Percentiles rank a stretch among this genome's conserved stretches.
Evolutionary conservation across 2,329 filamentous ascomycete genomes (phyloP).

Genomic region (Neofusicoccum parvum): DNA sequence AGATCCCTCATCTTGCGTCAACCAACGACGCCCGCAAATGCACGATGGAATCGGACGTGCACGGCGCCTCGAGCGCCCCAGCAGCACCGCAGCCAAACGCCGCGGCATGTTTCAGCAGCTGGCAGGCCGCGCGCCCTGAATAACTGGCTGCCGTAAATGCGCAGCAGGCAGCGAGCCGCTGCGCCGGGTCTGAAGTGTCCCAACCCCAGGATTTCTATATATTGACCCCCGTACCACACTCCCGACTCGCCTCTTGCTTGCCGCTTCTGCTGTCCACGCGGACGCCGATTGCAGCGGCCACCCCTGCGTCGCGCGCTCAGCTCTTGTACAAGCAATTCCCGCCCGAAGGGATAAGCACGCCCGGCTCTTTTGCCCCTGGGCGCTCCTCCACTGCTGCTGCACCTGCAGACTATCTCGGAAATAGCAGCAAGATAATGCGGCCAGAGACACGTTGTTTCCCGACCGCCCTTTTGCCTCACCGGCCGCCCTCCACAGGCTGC

Average conservation of each 20-base stretch:
- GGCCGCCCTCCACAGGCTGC: neutral
- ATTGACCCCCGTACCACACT: constrained; percentile 14
- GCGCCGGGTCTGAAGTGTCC: neutral
- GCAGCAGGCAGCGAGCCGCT: neutral
- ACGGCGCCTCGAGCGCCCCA: constrained; percentile 4
- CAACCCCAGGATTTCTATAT: constrained; percentile 15
- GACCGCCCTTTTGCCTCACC: constrained; percentile 12
- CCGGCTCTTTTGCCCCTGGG: constrained; percentile 9
- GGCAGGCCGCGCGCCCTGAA: neutral
- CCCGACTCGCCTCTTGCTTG: constrained; percentile 10
- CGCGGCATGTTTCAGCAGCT: constrained; percentile 19
- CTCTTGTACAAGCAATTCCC: neutral
- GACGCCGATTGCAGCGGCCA: constrained; percentile 6
- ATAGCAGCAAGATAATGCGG: constrained; percentile 17
- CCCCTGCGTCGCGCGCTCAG: constrained; percentile 11
- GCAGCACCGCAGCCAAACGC: constrained; percentile 5
- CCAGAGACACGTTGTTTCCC: constrained; percentile 16
- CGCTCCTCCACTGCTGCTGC: neutral
- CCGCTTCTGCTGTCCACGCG: constrained; percentile 15
- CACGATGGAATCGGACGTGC: constrained; percentile 17
- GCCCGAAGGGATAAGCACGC: constrained; percentile 6
- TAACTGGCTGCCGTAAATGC: neutral
- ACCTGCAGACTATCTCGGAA: constrained; percentile 11
- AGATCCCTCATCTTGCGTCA: constrained; percentile 16
- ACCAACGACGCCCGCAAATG: constrained; percentile 10